These are phyloP conservation scores for Coniochaeta ligniaria DNA, from an alignment of 2,329 filamentous ascomycete genomes.

Conservation along the genomic window DNA sequence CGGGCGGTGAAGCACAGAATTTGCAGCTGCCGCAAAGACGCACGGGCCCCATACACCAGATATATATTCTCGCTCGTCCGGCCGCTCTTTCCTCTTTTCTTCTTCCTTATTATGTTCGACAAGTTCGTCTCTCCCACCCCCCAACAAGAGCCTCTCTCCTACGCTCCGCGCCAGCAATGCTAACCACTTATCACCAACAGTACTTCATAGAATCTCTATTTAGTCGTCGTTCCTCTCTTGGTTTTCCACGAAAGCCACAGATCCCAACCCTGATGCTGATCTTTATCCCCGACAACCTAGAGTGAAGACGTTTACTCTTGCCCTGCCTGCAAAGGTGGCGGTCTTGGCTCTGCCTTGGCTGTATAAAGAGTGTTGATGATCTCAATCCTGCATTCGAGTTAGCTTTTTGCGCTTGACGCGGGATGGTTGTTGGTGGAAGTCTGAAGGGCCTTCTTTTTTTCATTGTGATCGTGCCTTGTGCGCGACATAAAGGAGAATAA, in stretches of 20 bases:
- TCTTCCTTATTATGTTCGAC: neutral
- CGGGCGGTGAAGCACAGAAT: neutral
- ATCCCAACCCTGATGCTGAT: neutral
- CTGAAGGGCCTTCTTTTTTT: neutral
- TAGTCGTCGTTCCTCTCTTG: conserved; percentile 1
- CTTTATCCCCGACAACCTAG: neutral
- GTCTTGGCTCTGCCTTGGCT: neutral
- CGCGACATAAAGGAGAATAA: neutral
- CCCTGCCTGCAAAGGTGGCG: neutral
- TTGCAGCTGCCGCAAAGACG: neutral
- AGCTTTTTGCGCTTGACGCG: neutral
- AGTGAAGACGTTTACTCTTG: neutral
- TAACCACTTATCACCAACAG: neutral
- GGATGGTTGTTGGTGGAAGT: neutral
- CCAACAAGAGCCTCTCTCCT: neutral
- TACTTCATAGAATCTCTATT: conserved; percentile 2
- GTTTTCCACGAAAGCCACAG: conserved; percentile 1
- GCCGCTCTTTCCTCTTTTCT: neutral
- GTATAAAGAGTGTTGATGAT: neutral
- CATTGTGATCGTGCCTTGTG: neutral
- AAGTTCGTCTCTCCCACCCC: neutral
- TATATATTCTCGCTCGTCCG: neutral
- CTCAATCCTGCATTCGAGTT: neutral
- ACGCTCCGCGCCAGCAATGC: neutral
- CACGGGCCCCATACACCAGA: neutral